phyloP scores from a whole-genome alignment of 495 filamentous ascomycete species.

The Sordaria brevicollis region DNA sequence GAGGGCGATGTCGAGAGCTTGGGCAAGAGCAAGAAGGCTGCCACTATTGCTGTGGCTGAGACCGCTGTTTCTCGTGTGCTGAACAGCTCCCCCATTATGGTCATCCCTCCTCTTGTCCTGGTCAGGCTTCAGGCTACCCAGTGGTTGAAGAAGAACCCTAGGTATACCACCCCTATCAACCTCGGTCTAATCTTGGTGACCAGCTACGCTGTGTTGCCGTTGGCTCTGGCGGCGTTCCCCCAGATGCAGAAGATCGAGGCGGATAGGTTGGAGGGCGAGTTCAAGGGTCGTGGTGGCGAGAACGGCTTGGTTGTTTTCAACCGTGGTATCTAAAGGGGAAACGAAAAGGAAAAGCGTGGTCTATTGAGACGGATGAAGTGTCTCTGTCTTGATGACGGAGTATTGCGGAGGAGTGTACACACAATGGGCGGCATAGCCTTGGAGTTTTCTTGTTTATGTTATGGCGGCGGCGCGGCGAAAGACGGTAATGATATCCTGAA shows the following conservation, averaged over 20 bases:
- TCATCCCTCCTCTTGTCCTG: conserved; percentile 74
- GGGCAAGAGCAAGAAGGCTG: conserved; percentile 80
- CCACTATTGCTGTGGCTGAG: conserved; percentile 79
- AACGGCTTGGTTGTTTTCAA: conserved; percentile 81
- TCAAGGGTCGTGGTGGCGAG: conserved; percentile 64
- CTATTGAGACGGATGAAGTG: neutral
- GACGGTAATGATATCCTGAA: neutral
- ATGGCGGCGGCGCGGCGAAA: neutral
- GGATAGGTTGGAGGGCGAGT: conserved; percentile 66
- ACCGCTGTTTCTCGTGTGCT: conserved; percentile 82
- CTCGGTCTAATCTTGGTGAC: conserved; percentile 73
- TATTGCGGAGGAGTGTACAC: neutral
- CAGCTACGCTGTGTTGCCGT: conserved; percentile 70
- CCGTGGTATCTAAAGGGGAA: conserved; percentile 57
- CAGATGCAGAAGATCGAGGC: conserved; percentile 74
- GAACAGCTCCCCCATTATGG: conserved; percentile 96
- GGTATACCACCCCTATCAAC: conserved; percentile 68
- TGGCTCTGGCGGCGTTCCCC: conserved; percentile 85
- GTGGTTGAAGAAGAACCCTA: conserved; percentile 59
- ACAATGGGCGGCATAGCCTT: conserved; percentile 1
- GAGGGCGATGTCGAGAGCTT: conserved; percentile 46
- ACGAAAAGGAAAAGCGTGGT: neutral
- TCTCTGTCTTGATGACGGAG: neutral
- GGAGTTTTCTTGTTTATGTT: conserved; percentile 3
- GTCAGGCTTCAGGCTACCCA: conserved; percentile 68